Base-by-base conservation (phyloP, 2,329 filamentous ascomycete genomes). In the Xylariaceae sp. region DNA sequence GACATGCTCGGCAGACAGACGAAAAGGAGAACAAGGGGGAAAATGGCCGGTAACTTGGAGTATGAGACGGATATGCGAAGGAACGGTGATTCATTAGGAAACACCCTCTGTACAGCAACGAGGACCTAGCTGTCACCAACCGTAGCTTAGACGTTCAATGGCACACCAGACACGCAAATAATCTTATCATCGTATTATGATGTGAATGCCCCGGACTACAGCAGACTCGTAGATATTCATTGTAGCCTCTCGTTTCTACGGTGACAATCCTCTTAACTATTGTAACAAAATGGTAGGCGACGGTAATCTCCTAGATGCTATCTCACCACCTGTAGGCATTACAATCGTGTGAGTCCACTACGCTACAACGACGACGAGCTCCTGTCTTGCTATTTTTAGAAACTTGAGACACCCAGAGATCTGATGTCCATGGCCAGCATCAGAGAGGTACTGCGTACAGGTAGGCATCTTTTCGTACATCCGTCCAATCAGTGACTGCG, bases 141-240 rank as follows among this genome's bases (percentile, higher is more conserved):
- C 62, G 62, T 66, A 66, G 53, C 66, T 68, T 70, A 70, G 65
- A 68, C 62, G 65, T 64, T 66, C 68, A 64, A 53, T 67, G 63
- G 66, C 60, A 65, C 61, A 67, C 58, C 56, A 68, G 60, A 62
- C 61, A 53, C 53, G 66, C 57, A 60, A 48, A 65, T 54, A 52
- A 64, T 56, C 56, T 53, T 55, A 61, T 56, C 56, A 61, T 66
- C 57, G 63, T 56, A 58, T 65, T 64, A 15, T 11, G 47, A 8
- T 57, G 61, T 67, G 62, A 64, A 56, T 30, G 45, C 34, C n/a
- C 23, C 13, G 15, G 23, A n/a, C 30, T 35, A 52, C 62, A 64
- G 52, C 53, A 65, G 62, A 59, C 35, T 60, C 60, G 56, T 37
- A 55, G 10, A 13, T 9, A 18, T 34, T 50, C 8, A 30, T 34